Percentiles rank a stretch among this genome's conserved stretches.
Conservation (phyloP, 495 filamentous ascomycete genomes). For the Recurvomyces mirabilis region DNA sequence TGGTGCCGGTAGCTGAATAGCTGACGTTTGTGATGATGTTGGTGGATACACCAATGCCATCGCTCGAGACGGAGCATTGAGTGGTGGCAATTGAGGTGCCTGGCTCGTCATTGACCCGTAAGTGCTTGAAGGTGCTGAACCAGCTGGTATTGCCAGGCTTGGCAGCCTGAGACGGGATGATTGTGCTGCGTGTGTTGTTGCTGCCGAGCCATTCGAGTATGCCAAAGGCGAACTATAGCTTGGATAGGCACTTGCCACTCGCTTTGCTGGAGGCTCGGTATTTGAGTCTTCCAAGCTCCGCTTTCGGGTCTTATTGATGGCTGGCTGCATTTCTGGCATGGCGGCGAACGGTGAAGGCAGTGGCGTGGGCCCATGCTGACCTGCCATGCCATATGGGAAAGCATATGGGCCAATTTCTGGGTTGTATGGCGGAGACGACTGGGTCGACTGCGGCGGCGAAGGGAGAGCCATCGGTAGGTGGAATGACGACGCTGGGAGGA, state of each 20-base stretch:
- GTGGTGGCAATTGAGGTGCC: slow-evolving; percentile 20
- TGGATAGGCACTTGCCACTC: slow-evolving; percentile 24
- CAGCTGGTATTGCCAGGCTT: slow-evolving; percentile 39
- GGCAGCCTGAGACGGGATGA: slow-evolving; percentile 43
- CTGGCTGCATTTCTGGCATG: slow-evolving; percentile 27
- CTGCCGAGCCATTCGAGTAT: slow-evolving; percentile 22
- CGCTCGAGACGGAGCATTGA: slow-evolving; percentile 32
- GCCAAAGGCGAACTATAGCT: slow-evolving; percentile 33
- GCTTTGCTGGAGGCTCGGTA: slow-evolving; percentile 59
- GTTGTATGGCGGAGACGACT: slow-evolving; percentile 33
- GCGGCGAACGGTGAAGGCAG: slow-evolving; percentile 42
- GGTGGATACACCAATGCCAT: slow-evolving; percentile 53
- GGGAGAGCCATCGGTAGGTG: slow-evolving; percentile 39
- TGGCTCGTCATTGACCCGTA: slow-evolving; percentile 22
- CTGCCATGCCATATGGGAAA: background rate
- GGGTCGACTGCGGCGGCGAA: slow-evolving; percentile 42
- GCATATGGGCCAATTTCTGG: slow-evolving; percentile 1
- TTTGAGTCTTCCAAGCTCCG: slow-evolving; percentile 56
- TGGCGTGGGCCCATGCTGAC: slow-evolving; percentile 11
- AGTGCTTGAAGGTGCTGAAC: slow-evolving; percentile 16
- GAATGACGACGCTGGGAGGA: slow-evolving; percentile 34
- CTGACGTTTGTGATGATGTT: slow-evolving; percentile 37
- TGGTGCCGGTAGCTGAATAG: slow-evolving; percentile 36
- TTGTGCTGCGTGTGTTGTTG: slow-evolving; percentile 13
- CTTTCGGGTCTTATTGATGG: slow-evolving; percentile 41